Evolutionary conservation across 129 eudicot species (phyloP), one percentile per base, ranked within the genome.

Genomic region (Gnaphalium uliginosum): DNA sequence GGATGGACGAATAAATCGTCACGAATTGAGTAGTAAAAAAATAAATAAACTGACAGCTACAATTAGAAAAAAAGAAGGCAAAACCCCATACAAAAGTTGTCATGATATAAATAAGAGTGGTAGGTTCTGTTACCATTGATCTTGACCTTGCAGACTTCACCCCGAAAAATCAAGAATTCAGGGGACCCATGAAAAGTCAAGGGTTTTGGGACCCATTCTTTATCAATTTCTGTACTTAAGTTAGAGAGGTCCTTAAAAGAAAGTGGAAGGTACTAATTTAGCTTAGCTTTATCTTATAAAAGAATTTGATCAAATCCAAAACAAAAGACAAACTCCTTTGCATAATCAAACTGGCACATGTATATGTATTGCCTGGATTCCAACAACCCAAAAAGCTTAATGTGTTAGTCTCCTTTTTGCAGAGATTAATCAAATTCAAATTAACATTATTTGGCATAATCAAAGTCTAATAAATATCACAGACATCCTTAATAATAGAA

Each of bases 11-110:
- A n/a, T n/a, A n/a, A n/a, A n/a, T n/a, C n/a, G n/a, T n/a, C n/a
- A n/a, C n/a, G n/a, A n/a, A n/a, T n/a, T n/a, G n/a, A n/a, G n/a
- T n/a, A n/a, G n/a, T n/a, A n/a, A n/a, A n/a, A n/a, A n/a, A 4
- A 58, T 27, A 74, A 48, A 64, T 11, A 74, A 62, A 74, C 30
- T 24, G 64, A 75, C 63, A 50, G 22, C 22, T n/a, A 75, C 72
- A 75, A 64, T 0, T 50, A 8, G 53, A 46, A 13, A 17, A 65
- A 46, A 46, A 46, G 17, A 6, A n/a, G n/a, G n/a, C n/a, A n/a
- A n/a, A n/a, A n/a, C n/a, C 32, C 32, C 5, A 46, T 53, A 29
- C 79, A 75, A 2, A 26, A 41, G 32, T 76, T 64, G 71, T 75
- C 73, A 75, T 46, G 33, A 13, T 59, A 53, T 53, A 53, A 13